Base-by-base conservation (phyloP, 225 moss, liverwort and hornwort genomes). In the Takakia lepidozioides region DNA sequence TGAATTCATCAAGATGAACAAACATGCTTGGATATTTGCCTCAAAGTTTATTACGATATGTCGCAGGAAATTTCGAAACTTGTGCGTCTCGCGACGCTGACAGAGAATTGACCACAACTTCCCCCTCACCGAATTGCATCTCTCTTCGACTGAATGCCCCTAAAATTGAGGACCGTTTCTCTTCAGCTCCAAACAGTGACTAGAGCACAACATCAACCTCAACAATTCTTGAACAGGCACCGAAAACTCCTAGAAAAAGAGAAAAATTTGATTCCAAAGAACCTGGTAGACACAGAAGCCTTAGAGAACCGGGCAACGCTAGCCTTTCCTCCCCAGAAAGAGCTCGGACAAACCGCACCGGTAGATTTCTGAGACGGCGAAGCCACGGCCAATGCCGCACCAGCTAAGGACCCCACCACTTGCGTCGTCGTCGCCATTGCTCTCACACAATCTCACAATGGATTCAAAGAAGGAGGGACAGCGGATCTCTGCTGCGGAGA, bases 311-410 rank as follows among this genome's bases (percentile, higher is more conserved):
- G 54, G 3, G 54, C 42, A 41, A 26, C 18, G 11, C 19, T 40
- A 17, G 50, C 20, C 60, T 43, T 60, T 11, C 38, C 32, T 5
- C 49, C 60, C 60, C 60, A 60, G 51, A 60, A 60, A 15, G 39
- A 38, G 41, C 51, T 60, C 39, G 11, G 49, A 24, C 51, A 51
- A 5, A 38, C 42, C 10, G 43, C 51, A 27, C 51, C 60, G n/a
- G 60, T 29, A 19, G 39, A 24, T 25, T 50, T 4, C 15, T 60
- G 60, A 36, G 51, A 51, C 28, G 37, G 42, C 28, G 41, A 19
- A 1, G 50, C 49, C 26, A 42, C 51, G 18, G 50, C 42, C 19
- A 44, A 28, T 3, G 60, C 42, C 19, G 22, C 51, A 2, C 51
- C 41, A 10, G 32, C 43, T 10, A 35, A 28, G 5, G 37, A 50